Evolutionary conservation across 768 basidiomycete genomes (phyloP), one percentile per base, ranked within the genome.

Genomic region (Candolleomyces aberdarensis): DNA sequence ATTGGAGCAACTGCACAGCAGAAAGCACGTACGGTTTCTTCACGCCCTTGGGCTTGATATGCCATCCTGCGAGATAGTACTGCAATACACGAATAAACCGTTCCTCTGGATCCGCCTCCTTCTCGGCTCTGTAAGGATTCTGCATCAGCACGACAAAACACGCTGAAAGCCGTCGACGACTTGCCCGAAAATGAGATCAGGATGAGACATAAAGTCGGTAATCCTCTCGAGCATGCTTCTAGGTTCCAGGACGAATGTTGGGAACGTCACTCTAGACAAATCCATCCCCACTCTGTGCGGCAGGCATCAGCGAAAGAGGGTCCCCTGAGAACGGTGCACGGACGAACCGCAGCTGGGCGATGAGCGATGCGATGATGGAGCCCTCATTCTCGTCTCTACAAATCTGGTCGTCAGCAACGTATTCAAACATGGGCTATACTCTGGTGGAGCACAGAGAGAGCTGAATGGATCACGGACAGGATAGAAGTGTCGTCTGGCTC

Each of bases 11-110:
- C 31, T 19, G 17, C 52, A 31, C 52, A 39, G 58, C 52, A 49
- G 40, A 48, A 46, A 36, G 61, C 62, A 79, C 91, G 76, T 69
- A 95, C 86, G 96, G 96, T 77, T 99, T 99, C 89, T 99, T 99
- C 62, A 98, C 97, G 57, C 95, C 97, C 77, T 92, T 96, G 65
- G 97, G 96, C 75, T 98, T 98, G 78, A 98, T 96, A 75, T 98
- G 97, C 97, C 97, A 99, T 22, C 97, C 97, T n/a, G 92, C 89
- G 51, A 99, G 87, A 72, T 98, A 99, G 72, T 96, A 97, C 63
- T 91, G 89, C 39, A 98, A 81, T 1, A 98, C 94, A 54, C 87
- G 84, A 64, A 96, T 82, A 73, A 98, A 98, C 48, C 97, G 81
- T 70, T 96, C 95, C 72, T 96, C 90, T 36, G 93, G 85, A 68